These are phyloP conservation scores for Cenchrus fungigraminus DNA, from an alignment of 176 grass and related monocot genomes.

Conservation along the genomic window DNA sequence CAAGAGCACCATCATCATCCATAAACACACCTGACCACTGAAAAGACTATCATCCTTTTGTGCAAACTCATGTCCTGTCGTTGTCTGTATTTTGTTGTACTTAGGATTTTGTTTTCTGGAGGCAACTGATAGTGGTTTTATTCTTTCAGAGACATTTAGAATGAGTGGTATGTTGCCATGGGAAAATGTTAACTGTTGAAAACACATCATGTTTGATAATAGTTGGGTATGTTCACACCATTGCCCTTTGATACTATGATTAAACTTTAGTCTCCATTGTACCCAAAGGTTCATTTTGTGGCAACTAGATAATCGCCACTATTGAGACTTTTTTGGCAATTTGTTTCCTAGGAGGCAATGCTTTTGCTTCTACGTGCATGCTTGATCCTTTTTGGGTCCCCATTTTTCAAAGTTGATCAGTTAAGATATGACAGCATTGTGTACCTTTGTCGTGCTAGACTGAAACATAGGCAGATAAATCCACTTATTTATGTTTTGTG, in stretches of 20 bases:
- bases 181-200: too few relatives aligned
- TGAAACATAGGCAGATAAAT: background rate
- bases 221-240: too few relatives aligned
- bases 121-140: too few relatives aligned
- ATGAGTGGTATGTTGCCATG: too few relatives aligned
- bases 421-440: background rate
- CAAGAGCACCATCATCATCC: slow-evolving; percentile 5
- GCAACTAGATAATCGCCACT: too few relatives aligned
- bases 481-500: background rate
- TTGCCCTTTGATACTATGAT: background rate
- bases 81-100: background rate
- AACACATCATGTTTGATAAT: too few relatives aligned
- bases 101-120: too few relatives aligned
- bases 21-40: background rate
- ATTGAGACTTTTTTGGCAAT: too few relatives aligned
- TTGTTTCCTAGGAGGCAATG: background rate
- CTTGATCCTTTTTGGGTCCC: background rate
- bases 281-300: background rate
- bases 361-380: background rate
- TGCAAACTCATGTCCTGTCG: slow-evolving; percentile 15
- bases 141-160: too few relatives aligned
- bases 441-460: background rate
- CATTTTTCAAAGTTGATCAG: background rate
- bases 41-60: background rate
- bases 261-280: background rate